These are phyloP conservation scores for Monosporascus sp. DNA, from an alignment of 2,329 filamentous ascomycete species.

Conservation along the genomic window DNA sequence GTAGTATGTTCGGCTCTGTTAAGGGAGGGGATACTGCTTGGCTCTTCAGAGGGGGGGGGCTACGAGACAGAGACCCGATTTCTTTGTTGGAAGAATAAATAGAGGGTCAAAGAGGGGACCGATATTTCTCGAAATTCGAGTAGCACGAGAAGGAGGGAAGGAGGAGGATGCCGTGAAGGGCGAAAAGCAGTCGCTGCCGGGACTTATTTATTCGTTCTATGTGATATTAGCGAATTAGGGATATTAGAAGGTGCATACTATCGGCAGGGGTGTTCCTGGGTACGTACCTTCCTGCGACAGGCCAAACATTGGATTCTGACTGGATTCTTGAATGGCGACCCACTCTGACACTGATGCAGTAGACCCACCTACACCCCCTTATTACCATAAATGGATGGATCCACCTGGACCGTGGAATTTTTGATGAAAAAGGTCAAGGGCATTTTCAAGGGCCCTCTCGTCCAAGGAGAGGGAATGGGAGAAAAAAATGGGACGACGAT, in stretches of 20 bases:
- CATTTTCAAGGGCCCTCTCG: no score
- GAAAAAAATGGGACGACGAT: no score
- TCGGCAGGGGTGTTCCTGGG: neutral
- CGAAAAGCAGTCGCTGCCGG: slow-evolving; percentile 22
- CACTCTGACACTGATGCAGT: neutral
- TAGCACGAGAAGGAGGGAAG: slow-evolving; percentile 23
- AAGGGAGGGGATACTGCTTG: neutral
- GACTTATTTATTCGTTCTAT: slow-evolving; percentile 29
- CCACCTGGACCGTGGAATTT: neutral
- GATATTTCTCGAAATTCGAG: slow-evolving; percentile 13
- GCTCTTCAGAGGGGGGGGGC: neutral
- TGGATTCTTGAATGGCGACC: neutral
- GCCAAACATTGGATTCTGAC: neutral
- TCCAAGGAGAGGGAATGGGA: neutral
- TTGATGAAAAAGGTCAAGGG: neutral
- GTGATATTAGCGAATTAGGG: slow-evolving; percentile 21
- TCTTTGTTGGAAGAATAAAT: neutral
- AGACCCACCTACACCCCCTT: neutral
- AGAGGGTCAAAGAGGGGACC: slow-evolving; percentile 19
- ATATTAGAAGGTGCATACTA: slow-evolving; percentile 1
- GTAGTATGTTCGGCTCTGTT: neutral
- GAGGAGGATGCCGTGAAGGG: slow-evolving; percentile 11
- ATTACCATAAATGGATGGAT: neutral
- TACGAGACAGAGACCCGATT: neutral
- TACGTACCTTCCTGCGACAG: neutral